Evolutionary conservation across 352 stramenopile genomes (phyloP), one percentile per base, ranked within the genome.

Genomic region (Phytophthora citrophthora): DNA sequence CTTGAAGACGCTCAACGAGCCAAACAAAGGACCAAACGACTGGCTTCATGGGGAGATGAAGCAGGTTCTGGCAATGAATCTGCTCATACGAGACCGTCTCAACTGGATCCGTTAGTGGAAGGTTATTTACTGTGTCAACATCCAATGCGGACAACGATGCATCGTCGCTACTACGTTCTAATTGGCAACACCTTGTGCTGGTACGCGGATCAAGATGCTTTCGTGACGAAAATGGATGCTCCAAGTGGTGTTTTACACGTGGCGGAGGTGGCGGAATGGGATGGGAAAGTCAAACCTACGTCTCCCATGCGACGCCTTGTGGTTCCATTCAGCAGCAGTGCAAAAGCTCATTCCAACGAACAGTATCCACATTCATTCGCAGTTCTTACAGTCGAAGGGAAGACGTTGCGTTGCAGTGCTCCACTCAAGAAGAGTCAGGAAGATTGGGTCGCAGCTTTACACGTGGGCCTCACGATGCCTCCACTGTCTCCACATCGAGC

Each of bases 111-210:
- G 5, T 55, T 94, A 4, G 83, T 72, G 0, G 81, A 93, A 54
- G 83, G 86, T 4, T 94, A 94, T 48, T 61, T 94, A 31, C 70
- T 90, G 0, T 86, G 77, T 29, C 88, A 90, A 52, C 82, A 91
- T 29, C 81, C 79, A 13, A 72, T 72, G 26, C 79, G 85, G 8
- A 75, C 74, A 5, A 74, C 73, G 12, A 90, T 91, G 80, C 86
- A 93, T 31, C 81, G 83, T 1, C 78, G 81, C 26, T 94, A 94
- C 72, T 93, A 89, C 57, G 83, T 94, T 11, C 65, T 94, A 13
- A 86, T 76, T 9, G 86, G 86, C 13, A 93, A 89, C 52, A 93
- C 86, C 12, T 59, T 94, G 1, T 93, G 86, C 68, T 94, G 86
- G 83, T 94, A 91, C 65, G 78, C 86, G 23, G 77, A 90, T 54